Conservation (phyloP, 2,329 filamentous ascomycete genomes). For the Apiospora rasikravindrae region DNA sequence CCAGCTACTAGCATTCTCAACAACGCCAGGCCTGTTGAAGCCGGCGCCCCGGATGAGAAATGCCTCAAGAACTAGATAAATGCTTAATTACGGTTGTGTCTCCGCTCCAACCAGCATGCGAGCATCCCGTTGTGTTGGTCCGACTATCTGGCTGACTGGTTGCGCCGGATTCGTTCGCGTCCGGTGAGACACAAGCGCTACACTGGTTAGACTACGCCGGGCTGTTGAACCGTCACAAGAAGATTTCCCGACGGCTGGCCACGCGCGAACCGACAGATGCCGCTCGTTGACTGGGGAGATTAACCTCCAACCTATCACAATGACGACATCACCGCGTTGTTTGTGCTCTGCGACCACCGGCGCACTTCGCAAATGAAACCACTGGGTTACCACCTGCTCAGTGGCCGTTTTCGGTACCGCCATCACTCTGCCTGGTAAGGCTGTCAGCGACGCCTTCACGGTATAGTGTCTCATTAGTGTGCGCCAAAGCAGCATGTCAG, state of each 20-base stretch:
- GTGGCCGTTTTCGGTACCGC: not conserved
- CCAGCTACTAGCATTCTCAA: not conserved
- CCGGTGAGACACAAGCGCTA: not conserved
- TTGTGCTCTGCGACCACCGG: constrained; percentile 2
- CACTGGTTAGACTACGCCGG: not conserved
- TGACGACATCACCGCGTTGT: not conserved
- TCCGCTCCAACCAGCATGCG: not conserved
- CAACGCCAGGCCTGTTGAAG: not conserved
- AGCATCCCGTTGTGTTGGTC: not conserved
- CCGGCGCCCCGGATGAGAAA: not conserved
- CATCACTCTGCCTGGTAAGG: not conserved
- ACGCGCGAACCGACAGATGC: not conserved
- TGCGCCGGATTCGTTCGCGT: not conserved
- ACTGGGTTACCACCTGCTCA: not conserved
- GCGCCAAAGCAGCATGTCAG: not conserved
- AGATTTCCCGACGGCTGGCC: not conserved
- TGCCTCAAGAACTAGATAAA: not conserved
- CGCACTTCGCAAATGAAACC: not conserved
- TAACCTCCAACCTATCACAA: not conserved
- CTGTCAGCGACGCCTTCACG: not conserved
- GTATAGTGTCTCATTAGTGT: not conserved
- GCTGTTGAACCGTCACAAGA: not conserved
- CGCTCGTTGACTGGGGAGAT: not conserved
- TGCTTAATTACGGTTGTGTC: not conserved
- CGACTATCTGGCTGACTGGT: not conserved